Evolutionary conservation across 1,139 yeast genomes (phyloP).

Genomic region (Blastobotrys apis): DNA sequence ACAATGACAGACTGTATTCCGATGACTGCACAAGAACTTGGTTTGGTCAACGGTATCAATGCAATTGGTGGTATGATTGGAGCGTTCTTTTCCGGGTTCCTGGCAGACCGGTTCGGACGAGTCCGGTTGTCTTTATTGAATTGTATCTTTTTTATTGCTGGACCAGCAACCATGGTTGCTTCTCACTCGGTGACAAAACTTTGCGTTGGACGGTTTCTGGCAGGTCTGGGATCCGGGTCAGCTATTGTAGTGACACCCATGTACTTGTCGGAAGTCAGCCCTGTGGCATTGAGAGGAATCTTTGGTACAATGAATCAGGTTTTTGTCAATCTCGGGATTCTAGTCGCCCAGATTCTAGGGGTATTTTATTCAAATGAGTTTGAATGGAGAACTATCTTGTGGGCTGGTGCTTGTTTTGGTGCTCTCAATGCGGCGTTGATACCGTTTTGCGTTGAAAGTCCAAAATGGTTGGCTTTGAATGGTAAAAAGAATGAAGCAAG

Average conservation of each 20-base stretch:
- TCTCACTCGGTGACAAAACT: slow-evolving; percentile 46
- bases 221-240: slow-evolving; percentile 85
- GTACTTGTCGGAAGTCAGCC: slow-evolving; percentile 75
- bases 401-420: slow-evolving; percentile 56
- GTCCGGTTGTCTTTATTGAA: slow-evolving; percentile 54
- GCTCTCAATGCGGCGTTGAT: slow-evolving; percentile 44
- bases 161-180: slow-evolving; percentile 59
- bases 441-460: slow-evolving; percentile 64
- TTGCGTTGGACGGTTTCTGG: slow-evolving; percentile 65
- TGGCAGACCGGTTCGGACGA: slow-evolving; percentile 71
- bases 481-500: slow-evolving; percentile 39
- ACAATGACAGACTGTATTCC: slow-evolving; percentile 50
- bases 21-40: slow-evolving; percentile 61
- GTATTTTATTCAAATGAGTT: slow-evolving; percentile 58
- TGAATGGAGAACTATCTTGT: slow-evolving; percentile 68
- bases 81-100: slow-evolving; percentile 62
- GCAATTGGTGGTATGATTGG: slow-evolving; percentile 84
- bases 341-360: slow-evolving; percentile 72
- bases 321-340: slow-evolving; percentile 76
- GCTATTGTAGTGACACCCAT: slow-evolving; percentile 82
- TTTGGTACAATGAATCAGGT: slow-evolving; percentile 88
- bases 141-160: slow-evolving; percentile 54
- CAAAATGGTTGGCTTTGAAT: slow-evolving; percentile 62
- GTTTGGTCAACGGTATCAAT: slow-evolving; percentile 77
- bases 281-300: slow-evolving; percentile 61